Evolutionary conservation across 805 yeast species (phyloP).

Genomic region (Metschnikowia kofuensis): DNA sequence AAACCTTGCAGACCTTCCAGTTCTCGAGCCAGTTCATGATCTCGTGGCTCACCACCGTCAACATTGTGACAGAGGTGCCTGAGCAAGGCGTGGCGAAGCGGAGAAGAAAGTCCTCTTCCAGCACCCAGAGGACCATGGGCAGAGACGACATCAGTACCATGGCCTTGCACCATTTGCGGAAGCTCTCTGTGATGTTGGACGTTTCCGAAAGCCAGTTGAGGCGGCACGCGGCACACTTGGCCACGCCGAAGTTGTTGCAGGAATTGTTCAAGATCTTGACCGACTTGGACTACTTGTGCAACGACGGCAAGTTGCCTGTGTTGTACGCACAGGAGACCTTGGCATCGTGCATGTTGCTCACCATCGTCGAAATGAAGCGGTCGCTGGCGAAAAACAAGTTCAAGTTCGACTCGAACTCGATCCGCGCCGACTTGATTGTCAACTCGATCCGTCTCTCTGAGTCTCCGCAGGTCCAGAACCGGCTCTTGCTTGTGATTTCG

Average conservation of each 20-base stretch:
- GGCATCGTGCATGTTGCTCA: conserved; percentile 77
- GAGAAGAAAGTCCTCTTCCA: conserved; percentile 76
- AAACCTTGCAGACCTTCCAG: conserved; percentile 51
- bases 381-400: conserved; percentile 25
- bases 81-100: conserved; percentile 63
- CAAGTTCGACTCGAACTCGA: conserved; percentile 54
- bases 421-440: conserved; percentile 88
- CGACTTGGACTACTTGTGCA: conserved; percentile 80
- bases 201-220: conserved; percentile 58
- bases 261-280: conserved; percentile 60
- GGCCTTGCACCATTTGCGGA: conserved; percentile 77
- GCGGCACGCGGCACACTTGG: conserved; percentile 25
- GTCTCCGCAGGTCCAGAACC: conserved; percentile 94
- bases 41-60: conserved; percentile 56
- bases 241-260: conserved; percentile 46
- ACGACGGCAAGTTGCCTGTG: conserved; percentile 89
- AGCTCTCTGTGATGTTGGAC: conserved; percentile 76
- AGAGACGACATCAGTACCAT: conserved; percentile 65
- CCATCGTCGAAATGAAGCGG: conserved; percentile 54
- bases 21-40: conserved; percentile 58
- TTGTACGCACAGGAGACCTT: conserved; percentile 87
- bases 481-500: conserved; percentile 78
- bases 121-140: conserved; percentile 72
- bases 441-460: conserved; percentile 84
- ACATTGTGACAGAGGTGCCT: conserved; percentile 48